Conservation (phyloP, 2,329 filamentous ascomycete species). For the Neonectria neomacrospora region DNA sequence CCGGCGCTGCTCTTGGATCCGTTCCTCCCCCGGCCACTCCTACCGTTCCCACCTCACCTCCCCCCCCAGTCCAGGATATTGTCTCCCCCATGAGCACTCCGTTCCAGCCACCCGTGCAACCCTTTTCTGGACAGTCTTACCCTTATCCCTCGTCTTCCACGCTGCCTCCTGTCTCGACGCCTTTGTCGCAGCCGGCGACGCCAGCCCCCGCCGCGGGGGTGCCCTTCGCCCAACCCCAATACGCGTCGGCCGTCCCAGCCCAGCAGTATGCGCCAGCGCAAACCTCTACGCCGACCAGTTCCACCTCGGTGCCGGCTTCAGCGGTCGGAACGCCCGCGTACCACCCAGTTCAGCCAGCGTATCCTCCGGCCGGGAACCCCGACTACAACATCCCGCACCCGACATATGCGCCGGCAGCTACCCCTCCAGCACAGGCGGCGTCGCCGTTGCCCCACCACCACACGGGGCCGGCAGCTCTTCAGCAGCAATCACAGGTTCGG, state of each 20-base stretch:
- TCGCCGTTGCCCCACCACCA: constrained; percentile 15
- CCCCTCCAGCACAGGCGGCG: constrained; percentile 5
- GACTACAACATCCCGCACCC: constrained; percentile 38
- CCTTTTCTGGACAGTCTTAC: background rate
- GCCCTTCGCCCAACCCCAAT: constrained; percentile 38
- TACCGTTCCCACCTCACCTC: constrained; percentile 27
- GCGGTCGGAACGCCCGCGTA: constrained; percentile 19
- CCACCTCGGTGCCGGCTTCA: background rate
- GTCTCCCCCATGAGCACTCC: constrained; percentile 23
- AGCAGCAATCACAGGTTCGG: constrained; percentile 30
- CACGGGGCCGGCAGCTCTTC: constrained; percentile 13
- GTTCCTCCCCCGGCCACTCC: background rate
- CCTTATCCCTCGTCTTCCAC: background rate
- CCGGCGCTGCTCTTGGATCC: background rate
- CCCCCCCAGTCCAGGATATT: constrained; percentile 22
- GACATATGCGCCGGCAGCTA: constrained; percentile 29
- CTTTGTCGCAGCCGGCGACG: constrained; percentile 9
- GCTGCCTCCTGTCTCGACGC: background rate
- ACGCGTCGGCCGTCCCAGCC: constrained; percentile 28
- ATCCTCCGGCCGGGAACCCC: constrained; percentile 18
- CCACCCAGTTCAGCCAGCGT: constrained; percentile 18
- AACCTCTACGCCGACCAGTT: constrained; percentile 8
- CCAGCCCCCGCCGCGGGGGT: constrained; percentile 25
- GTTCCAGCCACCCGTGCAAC: constrained; percentile 26
- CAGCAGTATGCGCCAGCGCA: constrained; percentile 28